These are phyloP conservation scores for Capniomyces stellatus DNA, from an alignment of 371 early-diverging fungal species.

Conservation along the genomic window DNA sequence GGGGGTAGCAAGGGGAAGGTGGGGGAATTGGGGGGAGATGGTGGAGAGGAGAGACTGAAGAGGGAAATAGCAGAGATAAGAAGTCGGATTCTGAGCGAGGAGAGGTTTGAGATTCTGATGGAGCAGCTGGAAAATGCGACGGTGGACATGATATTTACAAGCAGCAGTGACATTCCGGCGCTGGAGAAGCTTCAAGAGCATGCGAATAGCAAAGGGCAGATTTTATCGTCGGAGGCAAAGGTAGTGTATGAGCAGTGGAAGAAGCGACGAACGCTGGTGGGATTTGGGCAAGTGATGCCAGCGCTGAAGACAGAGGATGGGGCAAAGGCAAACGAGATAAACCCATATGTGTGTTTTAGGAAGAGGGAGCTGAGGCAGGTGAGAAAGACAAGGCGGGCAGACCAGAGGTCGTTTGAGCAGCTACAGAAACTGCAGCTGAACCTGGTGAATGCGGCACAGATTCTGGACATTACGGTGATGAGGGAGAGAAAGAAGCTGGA, in stretches of 20 bases:
- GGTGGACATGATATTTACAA: conserved; percentile 23
- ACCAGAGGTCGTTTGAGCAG: conserved; percentile 65
- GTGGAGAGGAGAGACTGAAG: conserved; percentile 2
- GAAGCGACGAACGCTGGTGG: conserved; percentile 6
- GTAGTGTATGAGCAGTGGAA: conserved; percentile 23
- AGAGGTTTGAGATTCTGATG: conserved; percentile 64
- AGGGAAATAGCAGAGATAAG: not conserved
- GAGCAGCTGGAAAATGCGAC: conserved; percentile 43
- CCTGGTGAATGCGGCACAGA: conserved; percentile 47
- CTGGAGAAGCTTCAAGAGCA: conserved; percentile 10
- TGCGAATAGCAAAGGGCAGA: conserved; percentile 15
- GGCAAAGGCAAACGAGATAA: conserved; percentile 49
- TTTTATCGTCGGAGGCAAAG: not conserved
- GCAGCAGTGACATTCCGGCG: conserved; percentile 15
- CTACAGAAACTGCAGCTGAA: conserved; percentile 64
- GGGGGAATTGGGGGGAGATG: conserved; percentile 2
- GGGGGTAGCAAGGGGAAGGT: not conserved
- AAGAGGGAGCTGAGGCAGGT: conserved; percentile 72
- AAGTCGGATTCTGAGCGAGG: conserved; percentile 29
- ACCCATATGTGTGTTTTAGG: conserved; percentile 95
- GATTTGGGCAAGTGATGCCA: conserved; percentile 36
- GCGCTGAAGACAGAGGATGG: conserved; percentile 45
- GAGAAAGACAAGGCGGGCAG: conserved; percentile 80
- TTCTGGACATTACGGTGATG: conserved; percentile 61
- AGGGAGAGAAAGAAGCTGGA: conserved; percentile 55